These are phyloP conservation scores for Quercus suber DNA, from an alignment of 306 rosid genomes.

Conservation along the genomic window DNA sequence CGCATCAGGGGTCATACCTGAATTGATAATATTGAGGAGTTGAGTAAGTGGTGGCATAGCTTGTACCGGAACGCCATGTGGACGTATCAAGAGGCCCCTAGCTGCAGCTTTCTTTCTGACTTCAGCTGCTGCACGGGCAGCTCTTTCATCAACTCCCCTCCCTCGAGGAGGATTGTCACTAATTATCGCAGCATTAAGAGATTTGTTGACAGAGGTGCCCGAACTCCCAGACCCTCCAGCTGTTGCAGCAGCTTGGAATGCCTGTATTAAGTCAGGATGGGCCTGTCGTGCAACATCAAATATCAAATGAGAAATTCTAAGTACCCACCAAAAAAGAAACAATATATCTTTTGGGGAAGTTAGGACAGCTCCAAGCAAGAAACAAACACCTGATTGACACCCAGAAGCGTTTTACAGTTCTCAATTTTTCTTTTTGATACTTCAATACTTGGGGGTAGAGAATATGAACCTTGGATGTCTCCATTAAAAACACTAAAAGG, in stretches of 20 bases:
- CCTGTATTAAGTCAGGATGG: constrained; percentile 85
- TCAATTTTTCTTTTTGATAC: no score
- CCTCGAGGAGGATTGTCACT: constrained; percentile 79
- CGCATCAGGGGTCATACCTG: constrained; percentile 51
- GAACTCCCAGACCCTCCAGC: constrained; percentile 90
- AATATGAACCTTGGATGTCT: no score
- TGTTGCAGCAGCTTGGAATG: constrained; percentile 87
- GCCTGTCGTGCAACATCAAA: constrained; percentile 45
- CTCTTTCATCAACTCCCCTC: constrained; percentile 94
- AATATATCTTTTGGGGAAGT: neutral
- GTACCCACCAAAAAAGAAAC: no score
- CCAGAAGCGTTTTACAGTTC: no score
- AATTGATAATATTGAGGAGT: constrained; percentile 69
- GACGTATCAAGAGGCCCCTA: constrained; percentile 74
- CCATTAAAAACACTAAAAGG: no score
- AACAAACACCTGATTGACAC: neutral
- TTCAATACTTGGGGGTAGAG: no score
- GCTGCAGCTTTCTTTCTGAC: constrained; percentile 95
- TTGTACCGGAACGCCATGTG: constrained; percentile 82
- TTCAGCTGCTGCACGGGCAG: constrained; percentile 92
- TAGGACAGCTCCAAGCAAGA: neutral
- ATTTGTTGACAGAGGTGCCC: constrained; percentile 53
- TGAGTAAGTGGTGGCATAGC: constrained; percentile 82
- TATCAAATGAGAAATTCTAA: neutral
- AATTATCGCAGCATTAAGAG: constrained; percentile 76